phyloP scores from a whole-genome alignment of 768 basidiomycete species.

The Boletus rubropictus region DNA sequence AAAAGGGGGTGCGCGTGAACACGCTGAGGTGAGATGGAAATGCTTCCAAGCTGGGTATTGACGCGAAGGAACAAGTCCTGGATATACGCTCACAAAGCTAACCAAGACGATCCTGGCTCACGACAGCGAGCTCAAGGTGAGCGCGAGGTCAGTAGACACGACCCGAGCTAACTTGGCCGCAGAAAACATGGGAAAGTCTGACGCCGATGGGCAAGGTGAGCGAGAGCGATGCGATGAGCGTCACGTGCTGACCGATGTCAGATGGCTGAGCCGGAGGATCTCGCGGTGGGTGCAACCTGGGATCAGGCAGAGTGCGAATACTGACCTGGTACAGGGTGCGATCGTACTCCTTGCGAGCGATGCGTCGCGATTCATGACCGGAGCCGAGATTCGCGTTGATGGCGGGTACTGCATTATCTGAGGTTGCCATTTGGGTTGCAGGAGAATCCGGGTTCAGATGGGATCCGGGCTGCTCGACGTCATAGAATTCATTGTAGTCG shows the following conservation, averaged over 20 bases:
- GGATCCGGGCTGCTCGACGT: constrained; percentile 20
- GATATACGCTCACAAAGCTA: constrained; percentile 91
- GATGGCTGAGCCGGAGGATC: constrained; percentile 92
- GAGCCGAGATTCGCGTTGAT: constrained; percentile 78
- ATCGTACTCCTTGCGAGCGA: constrained; percentile 88
- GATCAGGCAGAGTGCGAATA: background rate
- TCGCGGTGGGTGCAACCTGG: constrained; percentile 49
- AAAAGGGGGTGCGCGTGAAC: constrained; percentile 82
- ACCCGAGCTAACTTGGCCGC: background rate
- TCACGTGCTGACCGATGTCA: constrained; percentile 29
- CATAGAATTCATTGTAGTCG: constrained; percentile 10
- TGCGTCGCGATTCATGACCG: constrained; percentile 87
- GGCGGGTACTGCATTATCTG: constrained; percentile 80
- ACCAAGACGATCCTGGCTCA: constrained; percentile 77
- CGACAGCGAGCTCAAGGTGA: constrained; percentile 69
- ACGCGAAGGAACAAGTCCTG: constrained; percentile 49
- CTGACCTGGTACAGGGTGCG: constrained; percentile 53
- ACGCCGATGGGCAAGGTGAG: constrained; percentile 81
- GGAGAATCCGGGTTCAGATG: constrained; percentile 10
- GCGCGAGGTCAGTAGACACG: background rate
- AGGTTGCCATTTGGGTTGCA: constrained; percentile 2
- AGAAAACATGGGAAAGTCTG: constrained; percentile 79
- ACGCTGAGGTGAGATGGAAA: constrained; percentile 49
- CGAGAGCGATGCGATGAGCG: background rate
- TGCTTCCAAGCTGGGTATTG: background rate